Base-by-base conservation (phyloP, 305 asterid genomes). In the Ilex paraguariensis region DNA sequence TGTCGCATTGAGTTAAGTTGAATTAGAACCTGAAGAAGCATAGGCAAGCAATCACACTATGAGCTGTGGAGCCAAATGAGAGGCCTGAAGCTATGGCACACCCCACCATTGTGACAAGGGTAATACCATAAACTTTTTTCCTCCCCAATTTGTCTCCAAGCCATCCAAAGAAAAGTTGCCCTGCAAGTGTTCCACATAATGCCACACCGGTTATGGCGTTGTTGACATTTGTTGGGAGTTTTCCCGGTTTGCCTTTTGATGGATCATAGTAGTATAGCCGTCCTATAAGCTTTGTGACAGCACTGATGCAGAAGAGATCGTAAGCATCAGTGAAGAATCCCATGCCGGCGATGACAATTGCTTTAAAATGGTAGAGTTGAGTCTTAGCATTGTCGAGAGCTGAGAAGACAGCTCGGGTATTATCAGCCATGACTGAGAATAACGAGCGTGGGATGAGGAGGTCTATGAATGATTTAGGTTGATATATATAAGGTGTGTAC, bases 201-300 rank as follows among this genome's bases (percentile, higher is more conserved):
- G 54, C 54, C 54, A 50, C 54, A 12, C 54, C 54, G 6, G 54
- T 50, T 50, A 50, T 50, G 54, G 54, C 54, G 15, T 50, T 50
- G 54, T 50, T 50, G 54, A 50, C 15, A n/a, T 50, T 50, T n/a
- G 1, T 10, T n/a, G 54, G 54, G n/a, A 50, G 54, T 5, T 10
- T 50, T 6, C 54, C 54, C 14, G 54, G 54, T 6, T 0, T 2
- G 54, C 15, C 17, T 14, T 50, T 50, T 2, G 54, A 11, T n/a
- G 54, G 54, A n/a, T 50, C 54, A 14, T 9, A 50, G 54, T 50
- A 50, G 13, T 50, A 50, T 0, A 50, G 6, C n/a, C 54, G 14
- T 10, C 54, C 54, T 12, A 50, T 50, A 14, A 50, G 54, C 54
- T 50, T 50, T 6, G 54, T 50, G 54, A 50, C 54, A 2, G 54